Conservation (phyloP, 2,329 filamentous ascomycete genomes). For the Nannizzia gypsea region DNA sequence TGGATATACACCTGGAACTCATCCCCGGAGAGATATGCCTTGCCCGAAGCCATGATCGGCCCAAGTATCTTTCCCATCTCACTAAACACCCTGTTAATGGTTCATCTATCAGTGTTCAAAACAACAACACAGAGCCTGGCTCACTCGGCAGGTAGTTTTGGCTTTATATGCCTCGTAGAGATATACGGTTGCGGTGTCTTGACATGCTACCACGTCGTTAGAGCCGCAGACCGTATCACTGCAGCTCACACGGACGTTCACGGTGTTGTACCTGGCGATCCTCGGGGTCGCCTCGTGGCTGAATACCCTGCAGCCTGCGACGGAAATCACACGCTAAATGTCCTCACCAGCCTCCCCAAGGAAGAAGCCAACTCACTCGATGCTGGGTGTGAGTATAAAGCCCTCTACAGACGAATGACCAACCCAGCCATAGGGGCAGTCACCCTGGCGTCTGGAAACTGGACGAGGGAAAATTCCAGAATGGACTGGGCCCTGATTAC, state of each 20-base stretch:
- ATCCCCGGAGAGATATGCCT: background rate
- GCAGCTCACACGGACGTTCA: background rate
- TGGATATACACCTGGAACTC: background rate
- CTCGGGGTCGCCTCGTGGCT: background rate
- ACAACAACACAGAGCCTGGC: background rate
- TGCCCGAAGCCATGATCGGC: background rate
- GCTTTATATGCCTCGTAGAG: slow-evolving; percentile 1
- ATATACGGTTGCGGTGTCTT: background rate
- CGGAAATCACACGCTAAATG: background rate
- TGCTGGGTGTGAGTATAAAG: background rate
- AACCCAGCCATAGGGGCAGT: background rate
- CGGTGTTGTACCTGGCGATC: background rate
- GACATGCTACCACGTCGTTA: slow-evolving; percentile 9
- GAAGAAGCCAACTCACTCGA: background rate
- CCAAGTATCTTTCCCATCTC: background rate
- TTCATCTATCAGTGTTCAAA: background rate
- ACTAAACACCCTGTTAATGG: background rate
- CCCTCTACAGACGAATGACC: background rate
- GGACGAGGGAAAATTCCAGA: background rate
- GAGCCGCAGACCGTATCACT: background rate
- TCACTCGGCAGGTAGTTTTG: slow-evolving; percentile 7
- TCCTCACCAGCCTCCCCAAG: background rate
- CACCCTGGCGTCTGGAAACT: background rate
- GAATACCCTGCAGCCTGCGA: slow-evolving; percentile 6
- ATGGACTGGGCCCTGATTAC: background rate